Evolutionary conservation across 257 asterid species (phyloP).

Genomic region (Ophiorrhiza pumila): DNA sequence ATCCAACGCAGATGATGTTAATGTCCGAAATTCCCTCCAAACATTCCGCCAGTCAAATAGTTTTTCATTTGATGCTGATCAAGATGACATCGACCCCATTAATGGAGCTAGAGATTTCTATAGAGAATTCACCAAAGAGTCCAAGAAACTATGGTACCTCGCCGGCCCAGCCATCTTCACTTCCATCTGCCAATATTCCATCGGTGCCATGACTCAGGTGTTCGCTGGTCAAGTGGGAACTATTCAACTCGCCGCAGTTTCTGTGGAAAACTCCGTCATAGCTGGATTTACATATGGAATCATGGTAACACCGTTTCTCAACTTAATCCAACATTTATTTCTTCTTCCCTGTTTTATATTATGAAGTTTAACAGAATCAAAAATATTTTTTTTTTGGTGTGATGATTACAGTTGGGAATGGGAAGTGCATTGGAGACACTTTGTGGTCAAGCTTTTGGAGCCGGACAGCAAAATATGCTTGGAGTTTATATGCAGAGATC

Average conservation of each 20-base stretch:
- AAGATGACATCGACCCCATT: conserved; percentile 27
- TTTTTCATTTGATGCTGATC: conserved; percentile 12
- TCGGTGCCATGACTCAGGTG: conserved; percentile 29
- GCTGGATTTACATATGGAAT: conserved; percentile 27
- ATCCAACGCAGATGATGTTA: neutral
- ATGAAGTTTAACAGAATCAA: too few relatives aligned
- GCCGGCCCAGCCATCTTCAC: conserved; percentile 37
- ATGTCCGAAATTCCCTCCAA: too few relatives aligned
- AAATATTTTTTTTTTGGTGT: too few relatives aligned
- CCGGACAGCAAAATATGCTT: conserved; percentile 48
- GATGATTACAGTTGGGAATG: conserved; percentile 38
- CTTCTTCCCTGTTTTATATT: too few relatives aligned
- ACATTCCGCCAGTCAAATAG: neutral
- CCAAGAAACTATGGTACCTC: conserved; percentile 29
- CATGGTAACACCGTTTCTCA: conserved; percentile 22
- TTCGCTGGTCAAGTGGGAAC: conserved; percentile 30
- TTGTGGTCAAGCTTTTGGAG: conserved; percentile 67
- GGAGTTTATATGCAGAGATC: conserved; percentile 56
- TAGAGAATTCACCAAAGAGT: conserved; percentile 18
- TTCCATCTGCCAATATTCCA: conserved; percentile 24
- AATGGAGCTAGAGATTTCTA: conserved; percentile 25
- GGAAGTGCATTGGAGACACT: conserved; percentile 63
- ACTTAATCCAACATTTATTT: too few relatives aligned
- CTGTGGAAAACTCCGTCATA: conserved; percentile 23
- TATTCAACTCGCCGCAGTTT: conserved; percentile 29